These are phyloP conservation scores for Symbiodinium pilosum DNA, from an alignment of 73 alveolate genomes.

Conservation along the genomic window DNA sequence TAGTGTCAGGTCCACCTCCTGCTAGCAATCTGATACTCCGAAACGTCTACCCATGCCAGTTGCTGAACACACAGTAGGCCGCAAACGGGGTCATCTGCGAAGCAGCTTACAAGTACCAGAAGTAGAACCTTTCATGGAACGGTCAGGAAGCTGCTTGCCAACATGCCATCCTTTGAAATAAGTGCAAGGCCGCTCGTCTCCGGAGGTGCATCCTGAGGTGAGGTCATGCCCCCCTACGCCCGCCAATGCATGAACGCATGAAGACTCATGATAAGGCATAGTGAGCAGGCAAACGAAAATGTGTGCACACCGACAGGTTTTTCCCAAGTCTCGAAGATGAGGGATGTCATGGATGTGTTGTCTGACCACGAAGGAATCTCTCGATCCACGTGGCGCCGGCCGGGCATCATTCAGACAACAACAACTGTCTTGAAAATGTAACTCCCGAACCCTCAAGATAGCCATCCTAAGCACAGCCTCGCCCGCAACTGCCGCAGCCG, in stretches of 20 bases:
- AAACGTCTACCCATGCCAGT: neutral
- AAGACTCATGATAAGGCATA: no score
- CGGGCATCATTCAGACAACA: neutral
- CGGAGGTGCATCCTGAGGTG: neutral
- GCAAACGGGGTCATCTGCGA: conserved; percentile 1
- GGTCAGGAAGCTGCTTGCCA: neutral
- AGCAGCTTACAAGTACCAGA: neutral
- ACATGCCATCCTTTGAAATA: no score
- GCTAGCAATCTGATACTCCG: neutral
- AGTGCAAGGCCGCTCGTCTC: neutral
- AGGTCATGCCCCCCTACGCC: no score
- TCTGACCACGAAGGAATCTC: neutral
- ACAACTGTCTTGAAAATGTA: no score
- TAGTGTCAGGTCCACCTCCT: neutral
- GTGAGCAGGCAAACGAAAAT: neutral
- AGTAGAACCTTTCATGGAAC: neutral
- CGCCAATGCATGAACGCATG: no score
- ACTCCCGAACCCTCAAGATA: no score
- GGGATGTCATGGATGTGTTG: conserved; percentile 21
- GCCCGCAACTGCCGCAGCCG: no score
- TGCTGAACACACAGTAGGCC: no score
- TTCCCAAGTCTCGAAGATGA: neutral
- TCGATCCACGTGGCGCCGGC: neutral
- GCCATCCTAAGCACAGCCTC: no score
- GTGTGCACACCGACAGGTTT: neutral